A percentile compares a stretch with the other conserved stretches of the same genome.
These are phyloP conservation scores for Phaeosphaeriaceae sp. DNA, from an alignment of 2,329 filamentous ascomycete species.

Conservation along the genomic window DNA sequence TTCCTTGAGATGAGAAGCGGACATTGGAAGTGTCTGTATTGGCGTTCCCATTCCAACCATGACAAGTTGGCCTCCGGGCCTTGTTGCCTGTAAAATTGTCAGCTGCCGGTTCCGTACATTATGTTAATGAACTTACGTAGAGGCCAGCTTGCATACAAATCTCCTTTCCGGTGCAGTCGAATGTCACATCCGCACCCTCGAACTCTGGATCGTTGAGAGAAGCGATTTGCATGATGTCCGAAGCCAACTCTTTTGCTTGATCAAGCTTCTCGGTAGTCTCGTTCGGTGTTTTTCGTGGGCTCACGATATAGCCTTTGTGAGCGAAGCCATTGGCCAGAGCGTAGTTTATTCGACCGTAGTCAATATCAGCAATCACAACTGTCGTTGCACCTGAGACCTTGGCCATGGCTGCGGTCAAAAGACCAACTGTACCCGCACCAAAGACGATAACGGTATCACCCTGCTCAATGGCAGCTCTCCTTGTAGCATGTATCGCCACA, in stretches of 20 bases:
- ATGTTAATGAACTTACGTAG: constrained; percentile 40
- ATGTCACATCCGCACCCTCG: constrained; percentile 51
- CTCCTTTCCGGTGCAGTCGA: constrained; percentile 54
- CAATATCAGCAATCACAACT: constrained; percentile 51
- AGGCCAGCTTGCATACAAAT: constrained; percentile 53
- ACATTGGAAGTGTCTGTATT: constrained; percentile 62
- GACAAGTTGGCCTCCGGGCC: constrained; percentile 60
- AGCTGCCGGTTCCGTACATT: constrained; percentile 4
- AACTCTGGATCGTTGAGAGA: constrained; percentile 46
- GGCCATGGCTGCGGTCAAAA: constrained; percentile 51
- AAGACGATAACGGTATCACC: constrained; percentile 84
- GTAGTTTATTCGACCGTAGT: constrained; percentile 50
- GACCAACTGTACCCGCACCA: constrained; percentile 74
- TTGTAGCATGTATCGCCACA: constrained; percentile 85
- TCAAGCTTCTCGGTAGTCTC: constrained; percentile 44
- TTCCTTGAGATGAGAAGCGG: constrained; percentile 63
- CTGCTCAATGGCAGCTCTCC: constrained; percentile 74
- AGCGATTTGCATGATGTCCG: constrained; percentile 47
- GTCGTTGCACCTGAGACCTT: constrained; percentile 51
- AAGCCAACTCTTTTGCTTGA: constrained; percentile 45
- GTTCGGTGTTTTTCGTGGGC: constrained; percentile 26
- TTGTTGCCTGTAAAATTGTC: constrained; percentile 44
- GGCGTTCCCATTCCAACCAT: constrained; percentile 67
- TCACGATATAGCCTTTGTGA: constrained; percentile 48
- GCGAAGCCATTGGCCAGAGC: constrained; percentile 50